Evolutionary conservation across 2,329 filamentous ascomycete species (phyloP).

Genomic region (Rhynchosporium secalis): DNA sequence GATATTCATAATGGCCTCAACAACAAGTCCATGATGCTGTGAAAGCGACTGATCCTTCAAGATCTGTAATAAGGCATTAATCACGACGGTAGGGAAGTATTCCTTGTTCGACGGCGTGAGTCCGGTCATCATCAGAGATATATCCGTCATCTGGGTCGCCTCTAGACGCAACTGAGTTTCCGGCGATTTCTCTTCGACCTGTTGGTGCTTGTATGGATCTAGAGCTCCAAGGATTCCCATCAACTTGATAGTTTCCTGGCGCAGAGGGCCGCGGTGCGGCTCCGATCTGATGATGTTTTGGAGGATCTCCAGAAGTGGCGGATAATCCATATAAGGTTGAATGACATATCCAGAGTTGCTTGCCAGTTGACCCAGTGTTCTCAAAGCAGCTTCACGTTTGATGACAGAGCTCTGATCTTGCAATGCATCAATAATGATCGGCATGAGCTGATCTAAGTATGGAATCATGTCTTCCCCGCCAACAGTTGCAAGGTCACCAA

Average conservation of each 20-base stretch:
- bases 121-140: constrained; percentile 96
- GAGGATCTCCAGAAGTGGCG: constrained; percentile 86
- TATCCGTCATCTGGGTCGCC: constrained; percentile 75
- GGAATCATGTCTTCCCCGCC: constrained; percentile 91
- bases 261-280: constrained; percentile 74
- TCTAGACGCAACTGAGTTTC: constrained; percentile 72
- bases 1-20: constrained; percentile 98
- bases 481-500: constrained; percentile 90
- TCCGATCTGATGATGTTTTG: constrained; percentile 95
- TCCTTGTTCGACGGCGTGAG: constrained; percentile 96
- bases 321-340: constrained; percentile 91
- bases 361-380: constrained; percentile 86
- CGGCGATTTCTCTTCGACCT: constrained; percentile 85
- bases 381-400: constrained; percentile 88
- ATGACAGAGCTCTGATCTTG: constrained; percentile 89
- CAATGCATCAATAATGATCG: constrained; percentile 87
- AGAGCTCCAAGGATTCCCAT: constrained; percentile 94
- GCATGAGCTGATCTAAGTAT: constrained; percentile 92
- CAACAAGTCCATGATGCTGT: constrained; percentile 89
- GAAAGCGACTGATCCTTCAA: constrained; percentile 86
- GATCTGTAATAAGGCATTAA: constrained; percentile 90
- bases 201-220: constrained; percentile 94
- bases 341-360: constrained; percentile 98
- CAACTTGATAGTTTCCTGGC: constrained; percentile 93
- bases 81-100: constrained; percentile 97